A percentile compares a stretch with the other conserved stretches of the same genome.
These are phyloP conservation scores for Pelargonium citronellum DNA, from an alignment of 441 rosid species.

Conservation along the genomic window DNA sequence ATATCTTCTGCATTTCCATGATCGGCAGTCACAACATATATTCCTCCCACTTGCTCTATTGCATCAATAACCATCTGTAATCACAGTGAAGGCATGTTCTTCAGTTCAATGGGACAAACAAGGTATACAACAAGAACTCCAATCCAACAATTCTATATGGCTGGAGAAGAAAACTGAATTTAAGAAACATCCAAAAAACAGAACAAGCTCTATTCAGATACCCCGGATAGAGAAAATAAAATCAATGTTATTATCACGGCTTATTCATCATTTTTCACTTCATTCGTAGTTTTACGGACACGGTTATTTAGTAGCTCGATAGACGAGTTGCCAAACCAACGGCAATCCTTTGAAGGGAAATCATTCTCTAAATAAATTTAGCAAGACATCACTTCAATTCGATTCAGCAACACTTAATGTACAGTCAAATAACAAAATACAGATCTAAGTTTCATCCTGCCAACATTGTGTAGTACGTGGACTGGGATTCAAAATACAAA, in stretches of 20 bases:
- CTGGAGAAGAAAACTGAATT: background rate
- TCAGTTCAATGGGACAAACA: background rate
- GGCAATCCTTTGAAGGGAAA: background rate
- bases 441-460: background rate
- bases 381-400: too few relatives aligned
- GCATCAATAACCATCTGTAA: conserved; percentile 80
- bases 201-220: background rate
- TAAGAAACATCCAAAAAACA: background rate
- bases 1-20: conserved; percentile 97
- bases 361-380: too few relatives aligned
- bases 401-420: background rate
- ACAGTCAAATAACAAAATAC: background rate
- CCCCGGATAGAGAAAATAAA: too few relatives aligned
- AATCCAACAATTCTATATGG: background rate
- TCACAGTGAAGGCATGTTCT: background rate
- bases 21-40: conserved; percentile 86
- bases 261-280: background rate
- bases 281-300: background rate
- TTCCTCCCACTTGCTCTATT: conserved; percentile 73
- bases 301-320: background rate
- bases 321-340: background rate
- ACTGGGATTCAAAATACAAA: too few relatives aligned
- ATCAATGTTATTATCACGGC: too few relatives aligned
- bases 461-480: too few relatives aligned
- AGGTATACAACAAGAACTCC: background rate